Base-by-base conservation (phyloP, 352 stramenopile genomes). In the Stramenopiles sp. region DNA sequence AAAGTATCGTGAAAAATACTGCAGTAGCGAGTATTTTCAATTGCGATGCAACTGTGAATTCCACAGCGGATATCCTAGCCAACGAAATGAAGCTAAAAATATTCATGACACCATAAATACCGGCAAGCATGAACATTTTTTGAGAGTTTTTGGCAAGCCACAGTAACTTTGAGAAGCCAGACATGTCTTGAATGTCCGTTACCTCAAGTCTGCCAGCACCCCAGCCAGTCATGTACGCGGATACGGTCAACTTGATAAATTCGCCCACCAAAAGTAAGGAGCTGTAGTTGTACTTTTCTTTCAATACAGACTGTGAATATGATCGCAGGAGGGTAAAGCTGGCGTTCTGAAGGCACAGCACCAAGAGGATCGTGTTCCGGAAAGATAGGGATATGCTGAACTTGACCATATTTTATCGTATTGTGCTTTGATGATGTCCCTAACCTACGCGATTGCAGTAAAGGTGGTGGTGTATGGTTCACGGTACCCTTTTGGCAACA, bases 21-120 rank as follows among this genome's bases (percentile, higher is more conserved):
- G 89, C 90, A 7, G 90, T 94, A 7, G 89, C 89, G 33, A 94
- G 83, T 80, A 92, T 92, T 81, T 94, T 94, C 78, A 90, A 87
- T 80, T 94, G 88, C 1, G 88, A 85, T 83, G 89, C 90, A 32
- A 92, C 82, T 7, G 87, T 90, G 82, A 91, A 92, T 30, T 88
- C 87, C 7, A 86, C 86, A 30, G 89, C 89, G 7, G 84, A 85
- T 82, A 92, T 89, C 67, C 89, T 88, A 25, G 83, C 82, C 0
- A 92, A 75, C 0, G 86, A 84, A 67, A 91, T 80, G 82, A 88
- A 91, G 7, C 86, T 89, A 27, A 91, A 80, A 78, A 91, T 87
- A 82, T 92, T 92, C 86, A 90, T 90, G 22, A 85, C 82, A 8
- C 86, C 86, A 82, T 92, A 92, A 81, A 91, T 87, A 0, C 88